These are phyloP conservation scores for Fusarium sp. DNA, from an alignment of 2,329 filamentous ascomycete genomes.

Conservation along the genomic window DNA sequence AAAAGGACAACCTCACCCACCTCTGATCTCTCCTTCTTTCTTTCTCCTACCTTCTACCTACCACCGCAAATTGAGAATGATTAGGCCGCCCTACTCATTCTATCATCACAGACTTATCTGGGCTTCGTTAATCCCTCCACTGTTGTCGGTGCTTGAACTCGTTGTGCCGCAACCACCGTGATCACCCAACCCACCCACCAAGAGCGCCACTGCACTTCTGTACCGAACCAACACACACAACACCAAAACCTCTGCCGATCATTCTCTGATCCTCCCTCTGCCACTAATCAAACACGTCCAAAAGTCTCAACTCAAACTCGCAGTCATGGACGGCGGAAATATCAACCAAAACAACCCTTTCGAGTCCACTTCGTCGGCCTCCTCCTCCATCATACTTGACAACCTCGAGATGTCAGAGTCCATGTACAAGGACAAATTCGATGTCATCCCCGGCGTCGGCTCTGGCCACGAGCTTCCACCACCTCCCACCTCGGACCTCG, in stretches of 20 bases:
- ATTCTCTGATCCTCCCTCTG: background rate
- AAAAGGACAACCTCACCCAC: constrained; percentile 15
- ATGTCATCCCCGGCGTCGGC: background rate
- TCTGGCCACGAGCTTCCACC: constrained; percentile 5
- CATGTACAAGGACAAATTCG: background rate
- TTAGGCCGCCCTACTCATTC: background rate
- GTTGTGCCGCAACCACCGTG: background rate
- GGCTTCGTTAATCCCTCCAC: background rate
- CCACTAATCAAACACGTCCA: background rate
- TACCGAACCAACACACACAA: background rate
- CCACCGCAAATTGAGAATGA: background rate
- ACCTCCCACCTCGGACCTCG: constrained; percentile 14
- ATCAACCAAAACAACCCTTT: constrained; percentile 9
- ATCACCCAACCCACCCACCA: background rate
- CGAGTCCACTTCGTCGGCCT: constrained; percentile 11
- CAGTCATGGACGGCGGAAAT: background rate
- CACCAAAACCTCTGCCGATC: background rate
- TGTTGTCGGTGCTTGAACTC: background rate
- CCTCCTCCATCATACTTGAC: constrained; percentile 21
- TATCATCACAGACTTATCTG: background rate
- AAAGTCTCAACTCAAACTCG: background rate
- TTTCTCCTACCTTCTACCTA: background rate
- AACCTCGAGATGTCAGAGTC: constrained; percentile 7
- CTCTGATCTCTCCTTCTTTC: background rate
- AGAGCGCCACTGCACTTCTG: background rate